Evolutionary conservation across 345 rosid genomes (phyloP), one percentile per base, ranked within the genome.

Genomic region (Luvunga scandens): DNA sequence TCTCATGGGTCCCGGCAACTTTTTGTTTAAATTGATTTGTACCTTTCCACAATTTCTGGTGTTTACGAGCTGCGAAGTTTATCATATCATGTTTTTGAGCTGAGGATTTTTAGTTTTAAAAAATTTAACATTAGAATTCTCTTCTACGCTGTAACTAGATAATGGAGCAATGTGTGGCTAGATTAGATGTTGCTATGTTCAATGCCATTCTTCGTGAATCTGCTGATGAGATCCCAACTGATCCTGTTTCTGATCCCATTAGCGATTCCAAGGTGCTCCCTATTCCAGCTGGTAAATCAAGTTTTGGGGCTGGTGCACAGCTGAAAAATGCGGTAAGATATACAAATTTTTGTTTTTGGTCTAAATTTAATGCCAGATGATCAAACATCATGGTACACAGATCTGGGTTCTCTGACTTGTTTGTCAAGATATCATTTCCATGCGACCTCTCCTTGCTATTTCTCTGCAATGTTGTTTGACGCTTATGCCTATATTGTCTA

Each of bases 131-230:
- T 55, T 60, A 67, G 4, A 38, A 81, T 70, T 62, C 69, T 25
- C 39, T 39, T 64, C 27, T 74, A 31, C 31, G 63, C 1, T 55
- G 75, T 82, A 5, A 59, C 69, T 80, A 95, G 99, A 87, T 95
- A 84, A 95, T 95, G 99, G 97, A 93, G 87, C 95, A 95, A 79
- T 93, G 98, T 10, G 94, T 93, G 84, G 90, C 93, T 78, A 87
- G 99, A 78, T 81, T 96, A 81, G 99, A 96, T 84, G 97, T 92
- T 68, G 99, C 97, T 56, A 93, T 93, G 94, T 93, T 96, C 90
- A 96, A 93, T 86, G 99, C 99, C 59, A 89, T 96, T 80, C 99
- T 93, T 77, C 95, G 95, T 78, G 99, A 93, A 76, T 91, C 97
- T 71, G 89, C 72, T 77, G 94, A 92, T 66, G 96, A 88, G 61